Conservation (phyloP, 345 rosid genomes). For the Eucalyptus caleyi region DNA sequence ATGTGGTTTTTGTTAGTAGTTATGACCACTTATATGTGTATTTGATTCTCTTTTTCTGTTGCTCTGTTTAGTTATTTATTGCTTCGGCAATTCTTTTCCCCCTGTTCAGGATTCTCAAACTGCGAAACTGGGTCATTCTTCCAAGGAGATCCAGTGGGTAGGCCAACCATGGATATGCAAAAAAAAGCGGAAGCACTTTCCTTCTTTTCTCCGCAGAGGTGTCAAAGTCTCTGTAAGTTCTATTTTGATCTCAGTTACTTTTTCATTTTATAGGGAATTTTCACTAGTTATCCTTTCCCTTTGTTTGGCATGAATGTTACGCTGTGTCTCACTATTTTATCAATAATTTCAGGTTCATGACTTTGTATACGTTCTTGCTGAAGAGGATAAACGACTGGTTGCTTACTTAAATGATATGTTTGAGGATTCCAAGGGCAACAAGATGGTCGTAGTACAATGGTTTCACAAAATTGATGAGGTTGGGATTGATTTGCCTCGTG, state of each 20-base stretch:
- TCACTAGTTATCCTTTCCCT: background rate
- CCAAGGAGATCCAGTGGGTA: constrained; percentile 38
- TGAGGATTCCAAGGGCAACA: constrained; percentile 58
- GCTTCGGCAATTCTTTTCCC: background rate
- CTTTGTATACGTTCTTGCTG: constrained; percentile 71
- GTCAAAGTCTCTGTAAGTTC: constrained; percentile 59
- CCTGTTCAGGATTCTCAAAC: constrained; percentile 11
- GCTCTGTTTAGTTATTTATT: background rate
- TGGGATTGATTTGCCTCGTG: constrained; percentile 47
- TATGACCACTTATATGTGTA: background rate
- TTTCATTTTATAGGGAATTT: background rate
- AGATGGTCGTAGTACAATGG: constrained; percentile 81
- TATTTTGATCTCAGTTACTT: background rate
- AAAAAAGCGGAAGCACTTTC: constrained; percentile 50
- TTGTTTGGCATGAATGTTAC: background rate
- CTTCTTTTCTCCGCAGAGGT: constrained; percentile 49
- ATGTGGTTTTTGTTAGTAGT: background rate
- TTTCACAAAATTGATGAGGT: constrained; percentile 91
- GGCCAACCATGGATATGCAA: constrained; percentile 55
- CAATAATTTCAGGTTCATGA: constrained; percentile 37
- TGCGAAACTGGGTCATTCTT: constrained; percentile 3
- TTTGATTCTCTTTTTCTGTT: background rate
- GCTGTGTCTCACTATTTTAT: background rate
- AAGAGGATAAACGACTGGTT: constrained; percentile 57
- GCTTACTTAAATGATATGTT: constrained; percentile 80